Evolutionary conservation across 106 monocot species (phyloP).

Genomic region (Dendrobium nobile): DNA sequence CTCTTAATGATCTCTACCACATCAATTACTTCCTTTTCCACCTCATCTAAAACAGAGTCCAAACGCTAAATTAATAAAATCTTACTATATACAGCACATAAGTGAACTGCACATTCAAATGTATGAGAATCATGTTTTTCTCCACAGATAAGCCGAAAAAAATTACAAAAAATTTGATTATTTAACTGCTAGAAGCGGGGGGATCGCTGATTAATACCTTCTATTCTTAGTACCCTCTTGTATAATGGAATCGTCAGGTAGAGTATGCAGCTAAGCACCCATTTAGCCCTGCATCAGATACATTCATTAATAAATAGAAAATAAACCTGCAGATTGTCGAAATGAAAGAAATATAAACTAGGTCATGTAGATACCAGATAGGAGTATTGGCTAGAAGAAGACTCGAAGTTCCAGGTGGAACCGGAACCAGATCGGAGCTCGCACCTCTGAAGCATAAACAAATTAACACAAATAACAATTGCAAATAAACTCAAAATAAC

Average conservation of each 20-base stretch:
- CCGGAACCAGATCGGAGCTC: not conserved
- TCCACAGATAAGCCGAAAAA: not conserved
- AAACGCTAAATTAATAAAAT: not conserved
- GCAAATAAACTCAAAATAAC: too few species aligned
- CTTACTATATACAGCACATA: not conserved
- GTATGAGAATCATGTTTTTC: too few species aligned
- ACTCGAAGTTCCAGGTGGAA: not conserved
- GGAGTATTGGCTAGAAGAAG: not conserved
- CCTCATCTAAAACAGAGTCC: not conserved
- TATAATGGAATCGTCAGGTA: not conserved
- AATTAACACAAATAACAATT: not conserved
- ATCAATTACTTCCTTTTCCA: slow-evolving; percentile 4
- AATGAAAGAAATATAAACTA: not conserved
- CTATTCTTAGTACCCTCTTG: not conserved
- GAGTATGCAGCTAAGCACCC: not conserved
- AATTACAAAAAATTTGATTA: not conserved
- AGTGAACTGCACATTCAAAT: not conserved
- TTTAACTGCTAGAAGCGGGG: not conserved
- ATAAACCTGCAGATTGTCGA: too few species aligned
- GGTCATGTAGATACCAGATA: not conserved
- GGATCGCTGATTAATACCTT: not conserved
- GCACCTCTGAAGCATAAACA: not conserved
- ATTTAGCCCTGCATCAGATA: not conserved
- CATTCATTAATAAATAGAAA: not conserved
- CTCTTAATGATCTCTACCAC: not conserved